Evolutionary conservation across 441 rosid genomes (phyloP).

Genomic region (Capsella rubella): DNA sequence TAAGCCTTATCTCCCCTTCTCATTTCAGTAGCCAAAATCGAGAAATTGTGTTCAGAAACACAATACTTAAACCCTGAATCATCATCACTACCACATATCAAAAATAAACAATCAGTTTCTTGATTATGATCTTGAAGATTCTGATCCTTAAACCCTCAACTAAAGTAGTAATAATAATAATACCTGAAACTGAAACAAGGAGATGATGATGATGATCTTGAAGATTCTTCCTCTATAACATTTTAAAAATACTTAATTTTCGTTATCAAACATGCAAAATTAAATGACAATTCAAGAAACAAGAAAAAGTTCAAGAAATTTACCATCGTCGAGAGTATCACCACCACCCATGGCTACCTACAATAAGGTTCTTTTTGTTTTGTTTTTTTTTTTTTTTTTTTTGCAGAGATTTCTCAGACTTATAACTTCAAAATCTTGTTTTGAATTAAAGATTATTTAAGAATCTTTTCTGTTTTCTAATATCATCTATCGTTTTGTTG

Average conservation of each 20-base stretch:
- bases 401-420: slow-evolving; percentile 18
- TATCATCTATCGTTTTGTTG: too few species aligned
- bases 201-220: slow-evolving; percentile 26
- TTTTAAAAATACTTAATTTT: background rate
- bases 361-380: background rate
- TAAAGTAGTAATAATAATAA: background rate
- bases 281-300: background rate
- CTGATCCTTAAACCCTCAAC: background rate
- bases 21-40: slow-evolving; percentile 38
- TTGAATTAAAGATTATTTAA: background rate
- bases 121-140: background rate
- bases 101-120: background rate
- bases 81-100: slow-evolving; percentile 36
- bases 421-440: slow-evolving; percentile 1
- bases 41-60: slow-evolving; percentile 31
- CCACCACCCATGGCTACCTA: slow-evolving; percentile 44
- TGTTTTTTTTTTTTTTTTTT: background rate
- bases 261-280: slow-evolving; percentile 34
- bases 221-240: slow-evolving; percentile 34
- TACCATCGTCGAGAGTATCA: slow-evolving; percentile 35
- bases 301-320: background rate
- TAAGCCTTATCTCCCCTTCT: slow-evolving; percentile 48
- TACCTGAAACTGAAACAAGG: slow-evolving; percentile 35
- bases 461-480: background rate
- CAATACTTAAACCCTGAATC: slow-evolving; percentile 31